Evolutionary conservation across 2,329 filamentous ascomycete species (phyloP), one percentile per base, ranked within the genome.

Genomic region (Neobulgaria alba): DNA sequence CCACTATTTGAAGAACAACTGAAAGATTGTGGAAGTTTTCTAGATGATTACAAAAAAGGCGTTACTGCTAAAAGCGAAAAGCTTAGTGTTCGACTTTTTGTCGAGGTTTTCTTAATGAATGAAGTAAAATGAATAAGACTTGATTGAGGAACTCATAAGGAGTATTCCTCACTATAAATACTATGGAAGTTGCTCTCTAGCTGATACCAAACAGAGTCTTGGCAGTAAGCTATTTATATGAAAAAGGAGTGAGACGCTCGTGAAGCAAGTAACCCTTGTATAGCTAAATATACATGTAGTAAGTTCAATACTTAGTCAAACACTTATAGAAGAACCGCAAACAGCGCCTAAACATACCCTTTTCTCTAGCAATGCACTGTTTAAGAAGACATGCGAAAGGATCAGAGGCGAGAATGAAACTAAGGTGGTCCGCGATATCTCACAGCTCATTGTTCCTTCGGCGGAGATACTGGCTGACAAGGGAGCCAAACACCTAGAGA

Each of bases 401-500:
- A 36, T 67, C 12, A 34, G 52, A 17, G 45, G 52, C 17, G 56
- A 42, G 40, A 66, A 67, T 39, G 55, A 65, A 47, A 54, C 61
- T 3, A 53, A 51, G 41, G 50, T 68, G 10, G 17, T 46, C 32
- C 33, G 17, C 29, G 36, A 38, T 38, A 41, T 15, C 57, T 66
- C 18, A 56, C 52, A 39, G 61, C 67, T 51, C 59, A 68, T 38
- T 63, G 63, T 39, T 29, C 38, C 38, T 10, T 44, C 35, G 4
- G 41, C 35, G n/a, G 14, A 47, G 16, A 14, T 18, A 2, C 17
- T 47, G 33, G 26, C 14, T 10, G 38, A 30, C 7, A 4, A 14
- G 16, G 38, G 45, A 19, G 38, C 34, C 18, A 41, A 39, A 42
- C 32, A 61, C 38, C 56, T 67, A 5, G 33, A 59, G 1, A 30